These are phyloP conservation scores for Rhizoclosmatium sp. DNA, from an alignment of 192 early-diverging fungal genomes.

Conservation along the genomic window DNA sequence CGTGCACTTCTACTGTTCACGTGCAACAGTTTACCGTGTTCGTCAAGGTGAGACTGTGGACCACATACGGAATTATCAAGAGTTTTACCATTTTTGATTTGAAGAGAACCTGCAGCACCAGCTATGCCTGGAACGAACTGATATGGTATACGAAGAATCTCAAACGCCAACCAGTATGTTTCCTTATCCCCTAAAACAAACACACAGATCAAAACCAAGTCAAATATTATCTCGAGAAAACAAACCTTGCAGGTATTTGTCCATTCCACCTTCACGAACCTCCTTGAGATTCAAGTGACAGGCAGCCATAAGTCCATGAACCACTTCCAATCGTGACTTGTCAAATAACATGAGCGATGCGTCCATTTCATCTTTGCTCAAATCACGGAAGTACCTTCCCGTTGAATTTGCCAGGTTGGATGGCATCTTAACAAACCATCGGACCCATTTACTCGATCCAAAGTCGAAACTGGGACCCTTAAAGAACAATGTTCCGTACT, in stretches of 20 bases:
- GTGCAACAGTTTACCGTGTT: conserved; percentile 26
- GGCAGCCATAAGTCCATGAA: conserved; percentile 37
- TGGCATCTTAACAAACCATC: conserved; percentile 52
- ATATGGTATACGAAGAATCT: conserved; percentile 65
- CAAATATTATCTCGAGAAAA: background rate
- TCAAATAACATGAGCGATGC: conserved; percentile 36
- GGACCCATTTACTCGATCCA: conserved; percentile 32
- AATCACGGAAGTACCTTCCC: conserved; percentile 54
- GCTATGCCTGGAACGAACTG: conserved; percentile 57
- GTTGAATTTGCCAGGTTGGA: conserved; percentile 64
- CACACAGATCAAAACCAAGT: background rate
- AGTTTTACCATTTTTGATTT: conserved; percentile 19
- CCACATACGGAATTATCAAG: conserved; percentile 21
- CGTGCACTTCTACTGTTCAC: conserved; percentile 30
- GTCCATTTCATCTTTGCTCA: conserved; percentile 58
- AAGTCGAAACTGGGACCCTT: conserved; percentile 59
- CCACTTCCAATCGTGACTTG: conserved; percentile 8
- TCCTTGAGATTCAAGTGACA: conserved; percentile 38
- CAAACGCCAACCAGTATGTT: conserved; percentile 73
- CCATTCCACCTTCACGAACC: conserved; percentile 37
- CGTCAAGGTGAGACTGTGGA: conserved; percentile 32
- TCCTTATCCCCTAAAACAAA: conserved; percentile 67
- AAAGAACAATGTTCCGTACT: conserved; percentile 66
- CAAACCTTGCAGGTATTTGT: conserved; percentile 36
- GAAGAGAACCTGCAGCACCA: conserved; percentile 59